Percentiles rank a stretch among this genome's conserved stretches.
Evolutionary conservation across 805 yeast genomes (phyloP).

Genomic region (Ogataea sp.): DNA sequence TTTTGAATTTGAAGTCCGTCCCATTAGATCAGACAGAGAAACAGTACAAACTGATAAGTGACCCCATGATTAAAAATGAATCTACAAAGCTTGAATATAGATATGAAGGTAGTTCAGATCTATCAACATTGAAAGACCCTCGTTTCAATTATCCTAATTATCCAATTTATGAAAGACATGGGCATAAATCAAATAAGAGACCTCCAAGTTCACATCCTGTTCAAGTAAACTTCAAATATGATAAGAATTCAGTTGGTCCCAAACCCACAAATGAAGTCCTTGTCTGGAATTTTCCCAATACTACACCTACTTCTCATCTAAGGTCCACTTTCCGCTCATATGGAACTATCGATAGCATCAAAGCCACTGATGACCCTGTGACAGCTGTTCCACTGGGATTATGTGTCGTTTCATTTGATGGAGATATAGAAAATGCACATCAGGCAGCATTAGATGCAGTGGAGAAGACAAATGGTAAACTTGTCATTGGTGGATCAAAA

Average conservation of each 20-base stretch:
- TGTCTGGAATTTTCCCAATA: slow-evolving; percentile 55
- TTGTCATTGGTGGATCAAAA: slow-evolving; percentile 43
- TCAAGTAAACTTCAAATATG: slow-evolving; percentile 38
- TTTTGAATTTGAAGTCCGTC: slow-evolving; percentile 1
- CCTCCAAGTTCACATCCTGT: slow-evolving; percentile 5
- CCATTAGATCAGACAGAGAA: slow-evolving; percentile 12
- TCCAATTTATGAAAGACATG: slow-evolving; percentile 7
- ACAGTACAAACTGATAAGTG: slow-evolving; percentile 40
- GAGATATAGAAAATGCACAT: slow-evolving; percentile 42
- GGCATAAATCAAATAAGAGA: slow-evolving; percentile 13
- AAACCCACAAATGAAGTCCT: slow-evolving; percentile 66
- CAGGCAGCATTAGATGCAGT: slow-evolving; percentile 38
- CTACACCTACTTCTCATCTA: slow-evolving; percentile 36
- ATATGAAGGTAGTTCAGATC: not conserved
- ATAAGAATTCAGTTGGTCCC: slow-evolving; percentile 66
- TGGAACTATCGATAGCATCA: slow-evolving; percentile 57
- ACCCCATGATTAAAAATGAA: slow-evolving; percentile 39
- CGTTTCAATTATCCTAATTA: slow-evolving; percentile 28
- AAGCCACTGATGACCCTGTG: slow-evolving; percentile 57
- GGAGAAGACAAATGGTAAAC: slow-evolving; percentile 27
- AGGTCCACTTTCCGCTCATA: slow-evolving; percentile 49
- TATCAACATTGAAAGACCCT: slow-evolving; percentile 30
- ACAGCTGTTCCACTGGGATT: slow-evolving; percentile 78
- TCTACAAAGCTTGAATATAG: not conserved
- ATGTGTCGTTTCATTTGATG: slow-evolving; percentile 54